Evolutionary conservation across 495 filamentous ascomycete genomes (phyloP).

Genomic region (Trichoderma orchidacearum): DNA sequence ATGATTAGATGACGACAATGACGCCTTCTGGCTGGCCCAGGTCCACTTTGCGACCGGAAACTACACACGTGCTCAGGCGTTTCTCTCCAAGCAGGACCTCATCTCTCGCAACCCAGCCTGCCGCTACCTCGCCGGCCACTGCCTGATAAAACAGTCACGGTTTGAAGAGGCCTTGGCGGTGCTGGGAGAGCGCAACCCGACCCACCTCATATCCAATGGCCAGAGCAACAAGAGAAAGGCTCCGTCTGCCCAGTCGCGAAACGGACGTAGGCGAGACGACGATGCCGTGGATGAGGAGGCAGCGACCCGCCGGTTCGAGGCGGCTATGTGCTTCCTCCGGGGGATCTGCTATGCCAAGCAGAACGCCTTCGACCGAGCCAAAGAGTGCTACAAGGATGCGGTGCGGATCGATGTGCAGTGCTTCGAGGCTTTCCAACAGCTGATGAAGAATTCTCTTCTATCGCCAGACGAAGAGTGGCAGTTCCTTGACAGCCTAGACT

Average conservation of each 20-base stretch:
- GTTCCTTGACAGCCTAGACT: constrained; percentile 85
- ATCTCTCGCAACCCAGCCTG: constrained; percentile 71
- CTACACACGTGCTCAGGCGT: constrained; percentile 74
- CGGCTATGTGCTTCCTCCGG: constrained; percentile 91
- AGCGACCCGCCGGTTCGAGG: constrained; percentile 73
- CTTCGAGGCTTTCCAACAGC: constrained; percentile 93
- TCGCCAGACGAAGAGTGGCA: constrained; percentile 93
- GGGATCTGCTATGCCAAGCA: constrained; percentile 93
- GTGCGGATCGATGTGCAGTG: constrained; percentile 96
- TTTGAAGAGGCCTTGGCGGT: constrained; percentile 77
- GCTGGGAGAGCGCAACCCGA: constrained; percentile 87
- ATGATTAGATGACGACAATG: constrained; percentile 63
- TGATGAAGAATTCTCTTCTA: constrained; percentile 96
- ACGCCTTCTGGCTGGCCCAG: constrained; percentile 90
- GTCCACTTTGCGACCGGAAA: constrained; percentile 90
- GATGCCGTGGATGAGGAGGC: constrained; percentile 55
- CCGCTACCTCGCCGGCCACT: constrained; percentile 82
- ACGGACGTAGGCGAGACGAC: constrained; percentile 42
- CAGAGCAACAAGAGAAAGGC: constrained; percentile 21
- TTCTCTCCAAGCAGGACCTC: constrained; percentile 75
- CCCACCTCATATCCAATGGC: constrained; percentile 51
- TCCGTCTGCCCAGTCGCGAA: constrained; percentile 18
- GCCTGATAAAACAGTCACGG: constrained; percentile 78
- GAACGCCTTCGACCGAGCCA: constrained; percentile 93
- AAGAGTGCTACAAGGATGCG: constrained; percentile 96